Conservation (phyloP, 306 rosid species). For the Pueraria montana region DNA sequence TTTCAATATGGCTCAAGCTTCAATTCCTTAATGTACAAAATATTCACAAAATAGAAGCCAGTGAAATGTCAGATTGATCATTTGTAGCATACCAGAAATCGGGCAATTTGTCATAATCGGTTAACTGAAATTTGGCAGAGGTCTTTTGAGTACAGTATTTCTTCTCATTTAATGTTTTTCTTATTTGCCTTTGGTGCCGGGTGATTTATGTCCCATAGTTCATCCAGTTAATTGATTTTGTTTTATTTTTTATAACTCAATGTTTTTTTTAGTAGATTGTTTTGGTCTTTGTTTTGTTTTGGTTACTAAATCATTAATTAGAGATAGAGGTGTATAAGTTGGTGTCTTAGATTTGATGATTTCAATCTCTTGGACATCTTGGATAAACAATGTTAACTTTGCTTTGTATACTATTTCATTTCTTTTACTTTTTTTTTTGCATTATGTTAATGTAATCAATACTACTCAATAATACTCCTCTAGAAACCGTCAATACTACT, state of each 20-base stretch:
- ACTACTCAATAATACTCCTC: too few relatives aligned
- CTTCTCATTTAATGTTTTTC: slow-evolving; percentile 8
- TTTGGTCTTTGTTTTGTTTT: slow-evolving; percentile 27
- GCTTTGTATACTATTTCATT: neutral
- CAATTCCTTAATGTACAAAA: slow-evolving; percentile 43
- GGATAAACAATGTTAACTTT: slow-evolving; percentile 10
- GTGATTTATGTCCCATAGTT: slow-evolving; percentile 37
- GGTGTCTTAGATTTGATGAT: slow-evolving; percentile 5
- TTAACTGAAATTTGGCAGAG: slow-evolving; percentile 26
- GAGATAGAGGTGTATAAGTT: slow-evolving; percentile 17
- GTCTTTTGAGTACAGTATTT: slow-evolving; percentile 27
- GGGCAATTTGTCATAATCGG: slow-evolving; percentile 9
- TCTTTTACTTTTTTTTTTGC: neutral
- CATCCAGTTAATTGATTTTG: slow-evolving; percentile 19
- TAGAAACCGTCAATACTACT: neutral
- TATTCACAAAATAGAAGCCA: slow-evolving; percentile 21
- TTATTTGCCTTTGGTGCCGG: slow-evolving; percentile 16
- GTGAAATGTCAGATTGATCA: slow-evolving; percentile 39
- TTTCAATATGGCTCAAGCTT: slow-evolving; percentile 13
- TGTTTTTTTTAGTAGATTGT: slow-evolving; percentile 13
- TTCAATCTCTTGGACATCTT: neutral
- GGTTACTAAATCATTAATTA: slow-evolving; percentile 24
- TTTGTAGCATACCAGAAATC: slow-evolving; percentile 37
- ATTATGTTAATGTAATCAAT: too few relatives aligned
- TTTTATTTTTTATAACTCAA: neutral